Evolutionary conservation across 495 filamentous ascomycete genomes (phyloP), one percentile per base, ranked within the genome.

Genomic region (Polyplosphaeria fusca): DNA sequence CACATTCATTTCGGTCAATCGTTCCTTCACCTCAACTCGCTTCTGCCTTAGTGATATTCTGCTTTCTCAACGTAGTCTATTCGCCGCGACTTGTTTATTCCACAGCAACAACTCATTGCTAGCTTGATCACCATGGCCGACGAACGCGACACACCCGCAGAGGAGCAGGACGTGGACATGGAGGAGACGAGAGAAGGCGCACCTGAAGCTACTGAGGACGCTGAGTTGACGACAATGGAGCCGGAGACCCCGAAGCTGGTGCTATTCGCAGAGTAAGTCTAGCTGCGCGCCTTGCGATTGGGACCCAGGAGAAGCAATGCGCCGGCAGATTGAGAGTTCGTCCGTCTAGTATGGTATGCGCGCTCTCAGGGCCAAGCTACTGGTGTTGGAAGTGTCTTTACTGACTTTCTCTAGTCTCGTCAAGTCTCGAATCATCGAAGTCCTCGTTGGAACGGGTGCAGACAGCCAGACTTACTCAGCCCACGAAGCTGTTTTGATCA

Each of bases 361-460:
- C 30, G 7, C 30, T 35, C n/a, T 7, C 7, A 35, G 30, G n/a
- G n/a, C n/a, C 30, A 35, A 35, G 9, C 30, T 35, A 35, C 30
- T 35, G n/a, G n/a, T n/a, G n/a, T n/a, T 4, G n/a, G 25, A 7
- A 52, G 44, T 14, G 25, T 24, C 46, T 52, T 58, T 64, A 44
- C 71, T 35, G 20, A 12, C 67, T 23, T 79, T 75, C 51, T 66
- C 73, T 42, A 83, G 79, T 68, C 86, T 84, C 68, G 78, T 96
- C 19, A 83, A 79, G 47, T 90, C 86, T 27, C 91, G 92, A 0
- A 82, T 95, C 20, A 80, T 97, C 30, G 84, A 85, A 19, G 73
- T 96, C 16, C 60, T 83, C n/a, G 77, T 95, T 23, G 91, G 92
- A 24, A 65, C 67, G 32, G 81, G 81, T 30, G 80, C 81, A 7